Conservation (phyloP, 345 rosid species). For the Eucalyptus paniculata region DNA sequence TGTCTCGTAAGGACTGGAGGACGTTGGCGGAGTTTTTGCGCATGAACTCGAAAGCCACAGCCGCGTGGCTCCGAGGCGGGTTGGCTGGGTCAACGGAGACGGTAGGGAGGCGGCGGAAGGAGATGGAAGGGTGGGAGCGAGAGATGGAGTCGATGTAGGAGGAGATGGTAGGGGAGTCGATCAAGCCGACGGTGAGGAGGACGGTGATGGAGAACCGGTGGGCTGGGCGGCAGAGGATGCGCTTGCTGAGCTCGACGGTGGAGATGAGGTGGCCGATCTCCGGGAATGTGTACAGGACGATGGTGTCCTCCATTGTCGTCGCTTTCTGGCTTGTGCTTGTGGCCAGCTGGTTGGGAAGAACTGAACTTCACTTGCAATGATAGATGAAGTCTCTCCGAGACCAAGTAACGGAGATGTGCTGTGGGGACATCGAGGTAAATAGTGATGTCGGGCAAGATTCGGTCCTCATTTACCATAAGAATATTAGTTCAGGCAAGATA, state of each 20-base stretch:
- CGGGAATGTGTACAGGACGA: too few relatives aligned
- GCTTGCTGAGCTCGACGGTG: neutral
- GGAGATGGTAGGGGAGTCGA: neutral
- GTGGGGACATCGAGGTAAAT: too few relatives aligned
- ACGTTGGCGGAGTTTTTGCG: neutral
- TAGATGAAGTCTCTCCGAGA: too few relatives aligned
- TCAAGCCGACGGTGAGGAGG: neutral
- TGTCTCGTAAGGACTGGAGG: neutral
- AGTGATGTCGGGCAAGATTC: too few relatives aligned
- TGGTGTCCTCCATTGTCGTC: too few relatives aligned
- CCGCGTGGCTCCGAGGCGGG: neutral
- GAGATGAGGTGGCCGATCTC: too few relatives aligned
- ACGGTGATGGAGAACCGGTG: neutral
- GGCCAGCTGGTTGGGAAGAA: too few relatives aligned
- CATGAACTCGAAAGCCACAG: neutral
- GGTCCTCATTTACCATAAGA: too few relatives aligned
- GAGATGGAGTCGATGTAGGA: neutral
- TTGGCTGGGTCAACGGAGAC: neutral
- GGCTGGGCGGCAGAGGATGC: neutral
- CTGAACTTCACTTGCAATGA: too few relatives aligned
- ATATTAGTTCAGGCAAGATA: too few relatives aligned
- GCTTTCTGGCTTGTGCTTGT: too few relatives aligned
- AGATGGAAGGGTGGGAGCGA: neutral
- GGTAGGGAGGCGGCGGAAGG: slow-evolving; percentile 2
- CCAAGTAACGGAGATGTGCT: too few relatives aligned